Base-by-base conservation (phyloP, 768 basidiomycete species). In the Phylloporus sp. region DNA sequence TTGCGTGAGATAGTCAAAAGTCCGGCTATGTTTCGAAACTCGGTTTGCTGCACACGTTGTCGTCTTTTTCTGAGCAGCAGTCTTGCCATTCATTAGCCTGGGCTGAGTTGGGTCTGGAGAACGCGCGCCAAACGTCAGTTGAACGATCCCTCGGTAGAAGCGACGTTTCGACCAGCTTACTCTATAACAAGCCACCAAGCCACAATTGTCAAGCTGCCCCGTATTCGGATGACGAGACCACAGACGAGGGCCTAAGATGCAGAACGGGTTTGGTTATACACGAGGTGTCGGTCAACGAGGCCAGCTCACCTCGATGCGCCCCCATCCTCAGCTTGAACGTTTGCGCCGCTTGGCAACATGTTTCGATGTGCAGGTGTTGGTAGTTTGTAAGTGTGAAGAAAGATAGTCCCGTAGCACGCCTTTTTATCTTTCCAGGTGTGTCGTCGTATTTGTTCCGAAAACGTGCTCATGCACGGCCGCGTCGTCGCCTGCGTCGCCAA, bases 1-100 rank as follows among this genome's bases (percentile, higher is more conserved):
- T n/a, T 61, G 54, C 60, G 59, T 61, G 60, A 48, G 46, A 61
- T 61, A 61, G 60, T 61, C 59, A 61, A 42, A 17, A 49, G 54
- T 36, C 57, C 49, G 60, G 59, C 59, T 61, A 62, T 44, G n/a
- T n/a, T 35, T 26, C 18, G 23, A 45, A 48, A 40, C 54, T 56
- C 29, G 49, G n/a, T n/a, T n/a, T n/a, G 52, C 49, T 56, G 59
- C 50, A 47, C 51, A 17, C 22, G 10, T 31, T 26, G 38, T 38
- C 10, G 18, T 38, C 23, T 28, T 41, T 27, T 14, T n/a, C 21
- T 34, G 54, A 59, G 60, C 52, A 49, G 59, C 53, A 51, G 49
- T n/a, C n/a, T n/a, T n/a, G n/a, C n/a, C n/a, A n/a, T n/a, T n/a
- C 31, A 6, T 31, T 22, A 33, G 56, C 49, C 45, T 26, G 32